phyloP scores from a whole-genome alignment of 2,329 filamentous ascomycete species.

The Ophiosphaerella herpotricha region DNA sequence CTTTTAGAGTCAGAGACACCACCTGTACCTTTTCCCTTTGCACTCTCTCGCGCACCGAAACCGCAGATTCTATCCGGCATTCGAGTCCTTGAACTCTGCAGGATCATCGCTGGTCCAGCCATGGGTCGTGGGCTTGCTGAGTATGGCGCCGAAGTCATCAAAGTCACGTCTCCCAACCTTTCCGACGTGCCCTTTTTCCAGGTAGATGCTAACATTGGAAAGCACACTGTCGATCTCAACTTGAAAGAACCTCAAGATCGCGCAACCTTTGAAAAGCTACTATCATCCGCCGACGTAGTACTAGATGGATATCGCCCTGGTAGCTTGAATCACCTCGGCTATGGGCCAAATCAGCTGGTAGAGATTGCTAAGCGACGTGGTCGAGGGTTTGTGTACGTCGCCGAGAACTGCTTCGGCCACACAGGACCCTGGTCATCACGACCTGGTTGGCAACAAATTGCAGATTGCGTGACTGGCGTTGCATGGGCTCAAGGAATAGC shows the following conservation, averaged over 20 bases:
- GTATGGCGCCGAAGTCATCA: constrained; percentile 74
- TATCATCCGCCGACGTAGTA: constrained; percentile 67
- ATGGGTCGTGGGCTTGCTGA: constrained; percentile 74
- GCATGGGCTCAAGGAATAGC: constrained; percentile 67
- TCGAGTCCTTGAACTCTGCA: constrained; percentile 74
- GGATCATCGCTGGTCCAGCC: constrained; percentile 76
- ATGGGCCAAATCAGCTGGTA: constrained; percentile 61
- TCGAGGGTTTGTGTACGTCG: constrained; percentile 69
- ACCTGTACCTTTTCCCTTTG: constrained; percentile 52
- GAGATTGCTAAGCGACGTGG: constrained; percentile 59
- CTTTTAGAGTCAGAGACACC: constrained; percentile 58
- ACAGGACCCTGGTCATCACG: constrained; percentile 66
- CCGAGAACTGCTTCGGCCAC: constrained; percentile 74
- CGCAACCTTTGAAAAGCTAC: constrained; percentile 61
- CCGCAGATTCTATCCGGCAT: constrained; percentile 59
- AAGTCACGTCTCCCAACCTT: constrained; percentile 70
- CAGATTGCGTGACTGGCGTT: constrained; percentile 66
- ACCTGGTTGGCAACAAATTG: constrained; percentile 74
- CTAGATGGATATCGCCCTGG: constrained; percentile 73
- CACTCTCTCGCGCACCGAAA: constrained; percentile 45
- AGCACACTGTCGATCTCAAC: constrained; percentile 68
- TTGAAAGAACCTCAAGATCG: constrained; percentile 62
- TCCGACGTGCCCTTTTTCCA: constrained; percentile 75
- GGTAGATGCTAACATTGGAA: constrained; percentile 73
- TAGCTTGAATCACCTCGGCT: constrained; percentile 66